Base-by-base conservation (phyloP, 306 rosid species). In the Spatholobus suberectus region DNA sequence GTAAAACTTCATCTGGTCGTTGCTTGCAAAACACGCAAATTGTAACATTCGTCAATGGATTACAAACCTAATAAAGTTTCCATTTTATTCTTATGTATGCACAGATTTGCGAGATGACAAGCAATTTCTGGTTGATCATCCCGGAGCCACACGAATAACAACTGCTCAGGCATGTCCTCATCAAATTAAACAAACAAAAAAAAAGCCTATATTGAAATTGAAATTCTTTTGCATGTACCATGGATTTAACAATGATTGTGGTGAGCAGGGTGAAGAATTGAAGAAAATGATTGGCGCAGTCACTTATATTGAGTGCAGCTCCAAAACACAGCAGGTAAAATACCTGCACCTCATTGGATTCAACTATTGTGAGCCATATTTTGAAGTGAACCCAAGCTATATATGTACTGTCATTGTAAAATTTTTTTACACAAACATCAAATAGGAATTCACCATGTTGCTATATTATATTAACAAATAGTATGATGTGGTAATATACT, bases 261-360 rank as follows among this genome's bases (percentile, higher is more conserved):
- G 46, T 78, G 54, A 63, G 68, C 90, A 95, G 97, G 97, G 98
- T 77, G 97, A 95, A 86, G 98, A 95, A 24, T 84, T 95, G 81
- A 95, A 89, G 97, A 95, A 91, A 86, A 70, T 85, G 83, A 95
- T 95, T 65, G 97, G 98, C 44, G 97, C 97, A 54, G 90, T 90
- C 38, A 84, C 87, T 21, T 95, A 93, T 68, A 85, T 91, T 70
- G 98, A 95, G 73, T 95, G 98, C 87, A 95, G 98, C 89, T 93
- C 98, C 38, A 95, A 95, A 88, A 93, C 97, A 65, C 98, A 95
- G 67, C 97, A 91, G 94, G 98, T 91, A 77, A 83, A 59, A 70
- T 26, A 15, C 5, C 51, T 63, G 12, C 52, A 75, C 24, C 59
- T 69, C 37, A 46, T 47, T 71, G 61, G 20, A 59, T 34, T 84